Evolutionary conservation across 2,329 filamentous ascomycete genomes (phyloP), one percentile per base, ranked within the genome.

Genomic region (Myriosclerotinia duriaeana): DNA sequence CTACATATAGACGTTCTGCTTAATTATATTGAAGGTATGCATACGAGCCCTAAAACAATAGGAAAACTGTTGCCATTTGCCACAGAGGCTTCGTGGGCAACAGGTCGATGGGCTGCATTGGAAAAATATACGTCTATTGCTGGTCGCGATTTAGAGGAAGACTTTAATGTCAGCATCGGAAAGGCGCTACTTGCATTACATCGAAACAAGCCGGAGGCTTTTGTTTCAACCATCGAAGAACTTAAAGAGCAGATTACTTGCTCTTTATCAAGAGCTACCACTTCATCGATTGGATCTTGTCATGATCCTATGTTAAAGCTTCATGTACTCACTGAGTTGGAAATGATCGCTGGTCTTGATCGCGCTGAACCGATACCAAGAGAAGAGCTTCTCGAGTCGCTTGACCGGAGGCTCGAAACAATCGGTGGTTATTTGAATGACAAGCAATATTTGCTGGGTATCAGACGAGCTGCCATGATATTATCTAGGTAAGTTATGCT

Each of bases 61-160:
- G 84, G 86, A 69, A 86, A 83, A 69, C 85, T 96, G 59, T 83
- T 96, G 44, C 90, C 93, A 0, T 94, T 93, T 75, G 93, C 92
- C 20, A 87, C 93, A 3, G 95, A 99, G 79, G 93, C 95, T 26
- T 89, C 93, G 14, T 99, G 95, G 93, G 89, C 92, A 53, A 94
- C 91, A 4, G 87, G 89, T 11, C 89, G 92, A 77, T 96, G 93
- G 90, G 81, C 87, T 62, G 89, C 87, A 6, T 81, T 98, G 42
- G 81, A 88, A 68, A 87, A 85, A 60, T 92, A 93, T 73, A 81
- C 90, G 7, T 75, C 77, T 22, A 78, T 82, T 30, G 86, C 85
- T 69, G 80, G 72, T 48, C 71, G 79, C 34, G 72, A 74, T 50
- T 70, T 82, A 61, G 75, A 78, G 20, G 81, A 85, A 48, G 87